Conservation (phyloP, 2,329 filamentous ascomycete genomes). For the Lomentospora prolificans region DNA sequence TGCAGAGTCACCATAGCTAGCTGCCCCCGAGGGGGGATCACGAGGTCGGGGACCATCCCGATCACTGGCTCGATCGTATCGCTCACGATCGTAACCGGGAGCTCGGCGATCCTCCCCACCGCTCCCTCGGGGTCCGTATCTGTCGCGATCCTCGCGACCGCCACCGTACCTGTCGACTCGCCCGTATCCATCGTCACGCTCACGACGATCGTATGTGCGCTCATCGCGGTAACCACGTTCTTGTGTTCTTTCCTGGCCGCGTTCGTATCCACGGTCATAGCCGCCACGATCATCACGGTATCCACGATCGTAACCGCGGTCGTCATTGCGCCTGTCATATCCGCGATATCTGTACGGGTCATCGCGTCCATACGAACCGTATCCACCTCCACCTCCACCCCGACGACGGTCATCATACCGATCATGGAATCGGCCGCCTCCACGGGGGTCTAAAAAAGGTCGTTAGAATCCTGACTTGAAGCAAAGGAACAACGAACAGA, state of each 20-base stretch:
- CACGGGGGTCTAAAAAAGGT: conserved; percentile 24
- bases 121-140: conserved; percentile 27
- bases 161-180: conserved; percentile 27
- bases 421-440: conserved; percentile 33
- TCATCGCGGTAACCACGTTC: conserved; percentile 30
- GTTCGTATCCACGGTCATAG: conserved; percentile 50
- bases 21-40: conserved; percentile 25
- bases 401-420: conserved; percentile 58
- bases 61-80: conserved; percentile 36
- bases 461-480: conserved; percentile 10
- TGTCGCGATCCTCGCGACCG: conserved; percentile 31
- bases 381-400: conserved; percentile 53
- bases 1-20: conserved; percentile 14
- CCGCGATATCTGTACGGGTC: conserved; percentile 48
- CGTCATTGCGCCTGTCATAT: conserved; percentile 38
- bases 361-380: conserved; percentile 42
- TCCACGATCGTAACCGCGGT: conserved; percentile 34
- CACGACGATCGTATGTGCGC: conserved; percentile 28
- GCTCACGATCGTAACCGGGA: conserved; percentile 37
- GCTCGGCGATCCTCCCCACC: conserved; percentile 19
- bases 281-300: conserved; percentile 22
- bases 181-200: conserved; percentile 20
- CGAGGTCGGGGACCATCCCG: conserved; percentile 30
- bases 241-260: conserved; percentile 29
- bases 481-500: conserved; percentile 14